A percentile compares a stretch with the other conserved stretches of the same genome.
These are phyloP conservation scores for Cyathus striatus DNA, from an alignment of 768 basidiomycete species.

Conservation along the genomic window DNA sequence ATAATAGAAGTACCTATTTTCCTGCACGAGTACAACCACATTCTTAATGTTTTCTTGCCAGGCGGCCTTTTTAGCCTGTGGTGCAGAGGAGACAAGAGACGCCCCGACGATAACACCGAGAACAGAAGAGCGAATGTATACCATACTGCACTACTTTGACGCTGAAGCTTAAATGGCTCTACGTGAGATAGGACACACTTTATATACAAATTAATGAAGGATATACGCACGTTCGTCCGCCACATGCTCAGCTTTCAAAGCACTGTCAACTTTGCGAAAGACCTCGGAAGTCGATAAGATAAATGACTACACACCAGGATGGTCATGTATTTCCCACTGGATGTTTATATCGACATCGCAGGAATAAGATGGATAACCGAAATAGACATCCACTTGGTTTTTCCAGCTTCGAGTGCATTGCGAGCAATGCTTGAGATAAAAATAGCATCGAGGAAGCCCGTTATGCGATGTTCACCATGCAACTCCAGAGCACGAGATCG, in stretches of 20 bases:
- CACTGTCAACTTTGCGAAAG: neutral
- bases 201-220: neutral
- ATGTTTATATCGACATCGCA: no score
- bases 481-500: no score
- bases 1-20: slow-evolving; percentile 14
- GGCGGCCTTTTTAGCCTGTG: neutral
- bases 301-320: neutral
- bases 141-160: slow-evolving; percentile 9
- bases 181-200: neutral
- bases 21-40: slow-evolving; percentile 19
- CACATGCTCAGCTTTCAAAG: neutral
- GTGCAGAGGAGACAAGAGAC: neutral
- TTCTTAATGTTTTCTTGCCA: slow-evolving; percentile 10
- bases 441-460: no score
- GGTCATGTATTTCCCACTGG: neutral
- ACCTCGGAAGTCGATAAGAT: neutral
- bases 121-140: slow-evolving; percentile 2
- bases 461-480: no score
- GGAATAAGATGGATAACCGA: no score
- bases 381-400: no score
- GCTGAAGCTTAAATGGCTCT: neutral
- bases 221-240: neutral
- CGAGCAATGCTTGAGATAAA: no score
- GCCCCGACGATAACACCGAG: neutral
- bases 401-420: no score